A percentile compares a stretch with the other conserved stretches of the same genome.
Conservation (phyloP, 176 grass and related monocot species). For the Pontederia crassipes region DNA sequence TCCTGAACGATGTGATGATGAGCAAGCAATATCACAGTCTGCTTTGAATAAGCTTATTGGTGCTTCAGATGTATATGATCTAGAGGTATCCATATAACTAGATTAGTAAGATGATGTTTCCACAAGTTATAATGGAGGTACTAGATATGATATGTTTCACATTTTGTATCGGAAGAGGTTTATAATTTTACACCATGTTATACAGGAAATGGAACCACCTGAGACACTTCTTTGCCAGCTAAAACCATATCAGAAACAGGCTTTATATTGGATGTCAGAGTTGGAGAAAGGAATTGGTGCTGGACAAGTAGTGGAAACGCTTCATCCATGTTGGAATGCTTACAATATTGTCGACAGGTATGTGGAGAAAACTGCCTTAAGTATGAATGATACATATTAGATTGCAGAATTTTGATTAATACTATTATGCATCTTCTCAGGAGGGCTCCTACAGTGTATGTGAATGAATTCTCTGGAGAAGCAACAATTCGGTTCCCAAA, state of each 20-base stretch:
- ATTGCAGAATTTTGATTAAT: no score
- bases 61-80: constrained; percentile 44
- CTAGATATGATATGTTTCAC: no score
- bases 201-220: constrained; percentile 70
- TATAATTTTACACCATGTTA: neutral
- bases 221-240: constrained; percentile 52
- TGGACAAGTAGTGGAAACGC: constrained; percentile 41
- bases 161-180: no score
- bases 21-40: constrained; percentile 80
- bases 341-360: constrained; percentile 79
- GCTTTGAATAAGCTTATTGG: constrained; percentile 89
- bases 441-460: constrained; percentile 61
- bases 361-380: neutral
- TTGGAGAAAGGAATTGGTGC: constrained; percentile 57
- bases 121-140: no score
- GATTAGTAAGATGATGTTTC: no score
- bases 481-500: constrained; percentile 64
- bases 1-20: constrained; percentile 45
- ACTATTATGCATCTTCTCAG: constrained; percentile 20
- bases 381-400: no score
- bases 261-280: constrained; percentile 87
- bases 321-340: constrained; percentile 77
- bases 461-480: constrained; percentile 81
- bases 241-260: constrained; percentile 85
- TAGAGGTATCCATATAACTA: constrained; percentile 35